Conservation (phyloP, 139 green algal genomes). For the Auxenochlorella pyrenoidosa region DNA sequence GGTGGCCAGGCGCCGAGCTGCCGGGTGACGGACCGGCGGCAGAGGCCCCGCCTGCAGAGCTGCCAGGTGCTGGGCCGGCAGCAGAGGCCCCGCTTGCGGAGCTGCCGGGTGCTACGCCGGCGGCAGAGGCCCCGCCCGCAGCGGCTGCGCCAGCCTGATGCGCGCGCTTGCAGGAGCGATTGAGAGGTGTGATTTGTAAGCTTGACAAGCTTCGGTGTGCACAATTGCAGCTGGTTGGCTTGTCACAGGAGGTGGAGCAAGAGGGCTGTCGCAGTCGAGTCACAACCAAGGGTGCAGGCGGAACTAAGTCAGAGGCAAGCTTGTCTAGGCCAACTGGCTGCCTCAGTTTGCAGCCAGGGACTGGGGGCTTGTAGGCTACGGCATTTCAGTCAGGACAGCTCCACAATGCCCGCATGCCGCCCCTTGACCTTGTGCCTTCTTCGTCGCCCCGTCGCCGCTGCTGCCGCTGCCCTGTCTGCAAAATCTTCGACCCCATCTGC, state of each 20-base stretch:
- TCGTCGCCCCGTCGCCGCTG: not conserved
- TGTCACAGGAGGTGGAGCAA: not conserved
- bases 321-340: too few species aligned
- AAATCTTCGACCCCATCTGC: not conserved
- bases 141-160: too few species aligned
- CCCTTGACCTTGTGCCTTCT: not conserved
- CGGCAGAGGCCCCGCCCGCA: too few species aligned
- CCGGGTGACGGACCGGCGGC: not conserved
- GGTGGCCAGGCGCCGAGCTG: not conserved
- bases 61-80: too few species aligned
- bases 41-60: not conserved
- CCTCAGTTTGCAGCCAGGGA: too few species aligned
- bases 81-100: too few species aligned
- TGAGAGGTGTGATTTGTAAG: too few species aligned
- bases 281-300: not conserved
- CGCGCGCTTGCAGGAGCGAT: too few species aligned
- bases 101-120: too few species aligned
- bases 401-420: slow-evolving; percentile 22
- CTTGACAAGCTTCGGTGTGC: too few species aligned
- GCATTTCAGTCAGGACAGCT: slow-evolving; percentile 10
- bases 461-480: not conserved
- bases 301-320: too few species aligned
- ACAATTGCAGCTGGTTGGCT: not conserved
- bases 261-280: not conserved
- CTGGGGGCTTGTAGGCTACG: too few species aligned